These are phyloP conservation scores for Aeminium ludgeri DNA, from an alignment of 495 filamentous ascomycete genomes.

Conservation along the genomic window DNA sequence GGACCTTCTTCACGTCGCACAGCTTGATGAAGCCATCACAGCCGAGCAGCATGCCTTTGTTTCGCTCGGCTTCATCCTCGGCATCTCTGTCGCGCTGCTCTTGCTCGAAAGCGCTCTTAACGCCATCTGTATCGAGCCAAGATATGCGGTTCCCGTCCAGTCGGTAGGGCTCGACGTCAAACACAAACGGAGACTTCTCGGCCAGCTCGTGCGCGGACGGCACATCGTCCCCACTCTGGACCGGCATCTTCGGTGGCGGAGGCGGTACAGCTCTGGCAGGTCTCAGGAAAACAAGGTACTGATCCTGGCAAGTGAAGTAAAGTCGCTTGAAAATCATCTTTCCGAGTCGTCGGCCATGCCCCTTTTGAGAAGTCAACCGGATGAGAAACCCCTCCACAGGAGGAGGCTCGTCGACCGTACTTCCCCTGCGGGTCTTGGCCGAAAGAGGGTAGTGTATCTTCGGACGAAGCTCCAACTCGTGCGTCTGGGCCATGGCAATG, in stretches of 20 bases:
- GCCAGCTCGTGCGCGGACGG: slow-evolving; percentile 41
- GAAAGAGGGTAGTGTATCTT: slow-evolving; percentile 52
- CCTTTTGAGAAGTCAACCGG: slow-evolving; percentile 49
- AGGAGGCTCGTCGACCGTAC: slow-evolving; percentile 38
- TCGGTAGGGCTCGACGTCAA: slow-evolving; percentile 47
- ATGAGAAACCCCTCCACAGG: slow-evolving; percentile 60
- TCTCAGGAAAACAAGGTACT: slow-evolving; percentile 47
- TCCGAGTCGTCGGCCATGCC: slow-evolving; percentile 41
- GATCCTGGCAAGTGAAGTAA: slow-evolving; percentile 55
- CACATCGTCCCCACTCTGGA: slow-evolving; percentile 27
- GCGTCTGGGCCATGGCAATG: slow-evolving; percentile 54
- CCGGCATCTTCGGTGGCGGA: slow-evolving; percentile 40
- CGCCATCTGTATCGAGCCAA: slow-evolving; percentile 33
- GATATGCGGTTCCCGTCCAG: slow-evolving; percentile 34
- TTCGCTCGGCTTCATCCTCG: slow-evolving; percentile 43
- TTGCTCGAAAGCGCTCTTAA: slow-evolving; percentile 28
- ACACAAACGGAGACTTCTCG: slow-evolving; percentile 43
- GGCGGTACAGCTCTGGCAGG: slow-evolving; percentile 50
- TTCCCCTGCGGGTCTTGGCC: slow-evolving; percentile 25
- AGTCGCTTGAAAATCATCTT: slow-evolving; percentile 54
- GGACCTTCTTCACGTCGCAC: slow-evolving; percentile 38
- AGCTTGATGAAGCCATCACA: slow-evolving; percentile 56
- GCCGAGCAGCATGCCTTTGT: slow-evolving; percentile 38
- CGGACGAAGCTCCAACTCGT: slow-evolving; percentile 58
- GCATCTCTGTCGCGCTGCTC: slow-evolving; percentile 41